Evolutionary conservation across 1,139 yeast species (phyloP).

Genomic region (Candida sp.): DNA sequence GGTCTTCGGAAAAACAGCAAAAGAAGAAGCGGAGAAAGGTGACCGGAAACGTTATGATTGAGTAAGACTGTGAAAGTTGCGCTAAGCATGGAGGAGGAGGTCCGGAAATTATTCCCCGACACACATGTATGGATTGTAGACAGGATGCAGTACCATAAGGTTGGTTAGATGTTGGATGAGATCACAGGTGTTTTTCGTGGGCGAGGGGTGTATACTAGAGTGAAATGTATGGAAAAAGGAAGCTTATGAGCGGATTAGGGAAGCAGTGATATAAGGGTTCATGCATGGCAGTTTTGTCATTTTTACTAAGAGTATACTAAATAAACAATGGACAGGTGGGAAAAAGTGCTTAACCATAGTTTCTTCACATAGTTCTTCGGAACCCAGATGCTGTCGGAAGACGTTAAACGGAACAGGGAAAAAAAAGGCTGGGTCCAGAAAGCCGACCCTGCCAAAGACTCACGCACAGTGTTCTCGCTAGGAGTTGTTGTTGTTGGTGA

Average conservation of each 20-base stretch:
- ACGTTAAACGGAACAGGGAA: not conserved
- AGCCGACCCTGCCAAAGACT: no score
- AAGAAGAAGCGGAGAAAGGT: conserved; percentile 17
- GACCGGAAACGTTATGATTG: conserved; percentile 17
- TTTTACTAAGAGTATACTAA: conserved; percentile 1
- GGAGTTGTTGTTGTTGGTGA: no score
- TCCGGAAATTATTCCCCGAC: no score
- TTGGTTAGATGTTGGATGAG: no score
- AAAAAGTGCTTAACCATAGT: not conserved
- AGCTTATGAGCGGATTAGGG: no score
- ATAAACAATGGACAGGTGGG: not conserved
- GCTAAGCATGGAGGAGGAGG: no score
- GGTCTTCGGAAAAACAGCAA: not conserved
- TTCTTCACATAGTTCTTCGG: not conserved
- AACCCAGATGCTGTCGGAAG: not conserved
- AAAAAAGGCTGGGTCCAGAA: not conserved
- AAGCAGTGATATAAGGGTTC: not conserved
- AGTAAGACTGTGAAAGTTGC: not conserved
- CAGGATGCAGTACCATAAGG: no score
- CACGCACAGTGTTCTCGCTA: no score
- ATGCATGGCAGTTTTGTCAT: not conserved
- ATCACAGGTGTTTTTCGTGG: no score
- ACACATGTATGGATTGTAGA: not conserved
- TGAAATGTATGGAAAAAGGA: no score
- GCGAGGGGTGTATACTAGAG: no score